These are phyloP conservation scores for Sporothrix luriei DNA, from an alignment of 2,329 filamentous ascomycete species.

Conservation along the genomic window DNA sequence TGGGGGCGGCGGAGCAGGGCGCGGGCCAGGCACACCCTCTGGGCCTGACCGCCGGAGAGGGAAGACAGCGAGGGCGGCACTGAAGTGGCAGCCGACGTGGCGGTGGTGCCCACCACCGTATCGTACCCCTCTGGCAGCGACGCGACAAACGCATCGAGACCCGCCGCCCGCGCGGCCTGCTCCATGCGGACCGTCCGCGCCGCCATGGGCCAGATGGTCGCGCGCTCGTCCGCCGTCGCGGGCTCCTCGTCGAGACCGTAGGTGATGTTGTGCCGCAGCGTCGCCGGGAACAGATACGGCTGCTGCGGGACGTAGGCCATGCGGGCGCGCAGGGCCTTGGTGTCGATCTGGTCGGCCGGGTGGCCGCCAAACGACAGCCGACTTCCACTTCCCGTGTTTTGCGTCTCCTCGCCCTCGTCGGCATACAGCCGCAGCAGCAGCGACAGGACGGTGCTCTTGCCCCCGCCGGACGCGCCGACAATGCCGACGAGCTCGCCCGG, in stretches of 20 bases:
- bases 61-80: too few relatives aligned
- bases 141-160: conserved; percentile 75
- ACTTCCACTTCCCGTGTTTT: conserved; percentile 35
- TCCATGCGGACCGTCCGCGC: conserved; percentile 48
- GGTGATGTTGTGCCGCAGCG: conserved; percentile 76
- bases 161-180: conserved; percentile 58
- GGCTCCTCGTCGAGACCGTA: conserved; percentile 67
- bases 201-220: conserved; percentile 51
- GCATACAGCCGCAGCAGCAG: conserved; percentile 73
- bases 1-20: conserved; percentile 71
- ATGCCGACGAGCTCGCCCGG: conserved; percentile 71
- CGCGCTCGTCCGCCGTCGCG: not conserved
- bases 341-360: conserved; percentile 62
- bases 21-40: conserved; percentile 78
- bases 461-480: conserved; percentile 83
- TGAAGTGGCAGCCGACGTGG: too few relatives aligned
- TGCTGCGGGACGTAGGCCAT: conserved; percentile 71
- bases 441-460: conserved; percentile 81
- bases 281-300: conserved; percentile 75
- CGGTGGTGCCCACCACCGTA: conserved; percentile 69
- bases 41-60: conserved; percentile 79
- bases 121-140: conserved; percentile 71
- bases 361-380: conserved; percentile 61
- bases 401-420: not conserved
- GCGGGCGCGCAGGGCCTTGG: conserved; percentile 59